These are phyloP conservation scores for Adansonia gregorii DNA, from an alignment of 441 rosid species.

Conservation along the genomic window DNA sequence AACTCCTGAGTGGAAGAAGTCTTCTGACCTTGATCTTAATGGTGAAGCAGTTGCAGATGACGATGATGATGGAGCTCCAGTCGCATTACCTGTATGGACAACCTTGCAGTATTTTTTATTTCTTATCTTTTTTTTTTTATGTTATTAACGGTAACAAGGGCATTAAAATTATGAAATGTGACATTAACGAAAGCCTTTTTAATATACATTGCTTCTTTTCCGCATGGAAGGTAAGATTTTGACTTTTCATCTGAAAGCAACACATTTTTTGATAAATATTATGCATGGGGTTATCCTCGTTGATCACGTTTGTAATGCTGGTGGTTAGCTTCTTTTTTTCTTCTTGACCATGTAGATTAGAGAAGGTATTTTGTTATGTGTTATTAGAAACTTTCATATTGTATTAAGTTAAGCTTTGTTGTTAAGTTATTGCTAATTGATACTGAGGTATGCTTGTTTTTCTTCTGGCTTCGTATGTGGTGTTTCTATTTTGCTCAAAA, in stretches of 20 bases:
- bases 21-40: conserved; percentile 93
- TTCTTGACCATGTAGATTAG: neutral
- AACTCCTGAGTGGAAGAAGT: conserved; percentile 97
- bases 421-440: conserved; percentile 13
- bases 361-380: neutral
- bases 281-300: conserved; percentile 4
- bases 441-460: neutral
- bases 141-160: neutral
- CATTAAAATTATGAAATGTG: neutral
- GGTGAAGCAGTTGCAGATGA: conserved; percentile 96
- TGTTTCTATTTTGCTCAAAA: conserved; percentile 20
- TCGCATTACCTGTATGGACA: conserved; percentile 61
- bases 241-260: neutral
- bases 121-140: neutral
- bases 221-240: conserved; percentile 5
- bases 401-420: neutral
- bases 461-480: neutral
- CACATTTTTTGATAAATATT: neutral
- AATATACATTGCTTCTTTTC: neutral
- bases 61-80: conserved; percentile 79
- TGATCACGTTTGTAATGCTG: neutral
- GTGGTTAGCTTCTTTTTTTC: neutral
- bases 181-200: neutral
- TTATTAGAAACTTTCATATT: neutral
- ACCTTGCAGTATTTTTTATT: conserved; percentile 26